Percentiles rank a stretch among this genome's conserved stretches.
Conservation (phyloP, 352 stramenopile species). For the Phytophthora litchii region DNA sequence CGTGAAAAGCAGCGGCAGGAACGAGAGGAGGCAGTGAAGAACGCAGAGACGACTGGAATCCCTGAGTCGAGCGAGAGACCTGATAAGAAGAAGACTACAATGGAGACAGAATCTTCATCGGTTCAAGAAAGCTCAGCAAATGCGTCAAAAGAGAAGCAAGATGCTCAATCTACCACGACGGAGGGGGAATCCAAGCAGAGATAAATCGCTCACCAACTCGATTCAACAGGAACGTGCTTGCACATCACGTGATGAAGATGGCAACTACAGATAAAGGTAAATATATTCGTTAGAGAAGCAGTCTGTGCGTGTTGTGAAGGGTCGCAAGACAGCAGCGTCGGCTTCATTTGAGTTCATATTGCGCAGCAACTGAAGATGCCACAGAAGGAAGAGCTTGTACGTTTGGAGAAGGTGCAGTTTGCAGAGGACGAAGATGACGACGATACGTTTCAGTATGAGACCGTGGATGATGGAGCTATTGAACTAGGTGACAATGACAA, state of each 20-base stretch:
- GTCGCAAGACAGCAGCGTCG: constrained; percentile 19
- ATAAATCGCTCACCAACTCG: constrained; percentile 12
- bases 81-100: not conserved
- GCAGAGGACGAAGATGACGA: constrained; percentile 88
- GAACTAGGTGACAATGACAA: constrained; percentile 57
- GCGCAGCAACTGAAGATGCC: constrained; percentile 26
- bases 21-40: constrained; percentile 19
- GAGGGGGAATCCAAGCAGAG: constrained; percentile 20
- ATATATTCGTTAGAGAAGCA: constrained; percentile 25
- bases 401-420: constrained; percentile 86
- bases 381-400: constrained; percentile 79
- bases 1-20: constrained; percentile 59
- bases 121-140: constrained; percentile 1
- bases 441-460: constrained; percentile 81
- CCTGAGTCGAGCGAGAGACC: constrained; percentile 6
- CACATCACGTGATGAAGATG: not conserved
- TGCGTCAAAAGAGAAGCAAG: constrained; percentile 8
- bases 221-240: constrained; percentile 2
- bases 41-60: constrained; percentile 7
- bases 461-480: constrained; percentile 65
- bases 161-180: constrained; percentile 10
- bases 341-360: not conserved
- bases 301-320: constrained; percentile 17
- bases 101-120: constrained; percentile 5
- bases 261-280: constrained; percentile 15